Conservation (phyloP, 371 early-diverging fungal species). For the Mucor saturninus region DNA sequence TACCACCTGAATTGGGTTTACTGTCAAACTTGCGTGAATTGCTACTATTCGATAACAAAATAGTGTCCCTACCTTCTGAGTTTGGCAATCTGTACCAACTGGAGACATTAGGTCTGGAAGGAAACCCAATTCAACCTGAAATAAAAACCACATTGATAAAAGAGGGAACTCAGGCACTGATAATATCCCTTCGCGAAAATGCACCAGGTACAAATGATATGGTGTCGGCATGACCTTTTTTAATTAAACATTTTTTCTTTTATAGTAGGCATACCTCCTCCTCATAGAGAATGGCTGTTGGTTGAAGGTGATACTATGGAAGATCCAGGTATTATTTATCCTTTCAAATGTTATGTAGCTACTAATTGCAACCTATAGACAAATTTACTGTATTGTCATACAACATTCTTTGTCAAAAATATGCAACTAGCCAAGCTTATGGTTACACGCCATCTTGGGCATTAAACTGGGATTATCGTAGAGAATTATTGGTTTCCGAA, state of each 20-base stretch:
- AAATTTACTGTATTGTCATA: constrained; percentile 91
- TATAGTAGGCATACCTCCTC: constrained; percentile 80
- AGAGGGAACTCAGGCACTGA: constrained; percentile 87
- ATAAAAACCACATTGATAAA: constrained; percentile 81
- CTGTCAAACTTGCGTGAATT: constrained; percentile 86
- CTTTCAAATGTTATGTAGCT: too few species aligned
- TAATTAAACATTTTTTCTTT: constrained; percentile 12
- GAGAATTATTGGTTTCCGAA: constrained; percentile 90
- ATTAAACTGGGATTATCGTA: constrained; percentile 93
- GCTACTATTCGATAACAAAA: constrained; percentile 91
- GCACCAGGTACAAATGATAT: constrained; percentile 67
- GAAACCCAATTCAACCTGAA: constrained; percentile 95
- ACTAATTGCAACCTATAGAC: constrained; percentile 38
- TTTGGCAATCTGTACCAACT: constrained; percentile 93
- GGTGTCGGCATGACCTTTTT: background rate
- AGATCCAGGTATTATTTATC: constrained; percentile 31
- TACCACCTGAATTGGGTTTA: constrained; percentile 95
- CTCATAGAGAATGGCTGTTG: constrained; percentile 91
- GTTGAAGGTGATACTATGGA: constrained; percentile 57
- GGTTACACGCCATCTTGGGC: constrained; percentile 99
- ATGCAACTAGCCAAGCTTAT: constrained; percentile 87
- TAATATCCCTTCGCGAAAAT: constrained; percentile 92
- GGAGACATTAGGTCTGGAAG: constrained; percentile 94
- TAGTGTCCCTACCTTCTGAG: constrained; percentile 90
- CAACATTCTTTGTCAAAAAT: constrained; percentile 95